Conservation (phyloP, 139 green algal genomes). For the Chlorella ohadii region DNA sequence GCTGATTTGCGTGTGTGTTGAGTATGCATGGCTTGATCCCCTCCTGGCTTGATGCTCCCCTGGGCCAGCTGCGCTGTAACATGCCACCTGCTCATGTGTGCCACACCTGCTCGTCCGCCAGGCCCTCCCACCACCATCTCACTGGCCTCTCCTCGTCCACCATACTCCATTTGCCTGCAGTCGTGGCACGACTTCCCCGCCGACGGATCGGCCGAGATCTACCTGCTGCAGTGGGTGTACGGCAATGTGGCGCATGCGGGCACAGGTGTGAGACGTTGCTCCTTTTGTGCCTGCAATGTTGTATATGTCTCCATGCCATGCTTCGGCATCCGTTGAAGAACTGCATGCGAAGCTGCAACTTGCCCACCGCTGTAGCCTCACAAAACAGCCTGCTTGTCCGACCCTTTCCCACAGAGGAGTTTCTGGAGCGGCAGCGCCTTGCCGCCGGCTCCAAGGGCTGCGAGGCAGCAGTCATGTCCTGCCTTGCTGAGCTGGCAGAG, state of each 20-base stretch:
- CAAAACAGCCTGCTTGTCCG: no score
- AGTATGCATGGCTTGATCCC: no score
- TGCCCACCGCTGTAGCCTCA: background rate
- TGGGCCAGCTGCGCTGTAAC: no score
- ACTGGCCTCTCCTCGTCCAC: background rate
- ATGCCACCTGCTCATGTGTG: no score
- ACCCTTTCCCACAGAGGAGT: slow-evolving; percentile 26
- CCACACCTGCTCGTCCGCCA: no score
- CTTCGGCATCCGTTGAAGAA: no score
- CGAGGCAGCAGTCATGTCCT: slow-evolving; percentile 61
- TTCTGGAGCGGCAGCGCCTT: slow-evolving; percentile 46
- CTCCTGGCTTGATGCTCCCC: no score
- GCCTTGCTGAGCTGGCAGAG: slow-evolving; percentile 68
- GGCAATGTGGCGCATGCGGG: slow-evolving; percentile 64
- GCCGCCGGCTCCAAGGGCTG: slow-evolving; percentile 25
- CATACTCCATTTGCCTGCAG: background rate
- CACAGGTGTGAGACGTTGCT: slow-evolving; percentile 41
- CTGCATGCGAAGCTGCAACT: no score
- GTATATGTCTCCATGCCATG: no score
- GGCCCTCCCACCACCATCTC: background rate
- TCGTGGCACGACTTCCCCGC: slow-evolving; percentile 2
- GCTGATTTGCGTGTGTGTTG: no score
- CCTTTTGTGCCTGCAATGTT: no score
- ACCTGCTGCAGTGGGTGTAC: slow-evolving; percentile 79
- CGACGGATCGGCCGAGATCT: slow-evolving; percentile 14